Evolutionary conservation across 1,284 basidiomycete genomes (phyloP), one percentile per base, ranked within the genome.

Genomic region (Coniophora puteana): DNA sequence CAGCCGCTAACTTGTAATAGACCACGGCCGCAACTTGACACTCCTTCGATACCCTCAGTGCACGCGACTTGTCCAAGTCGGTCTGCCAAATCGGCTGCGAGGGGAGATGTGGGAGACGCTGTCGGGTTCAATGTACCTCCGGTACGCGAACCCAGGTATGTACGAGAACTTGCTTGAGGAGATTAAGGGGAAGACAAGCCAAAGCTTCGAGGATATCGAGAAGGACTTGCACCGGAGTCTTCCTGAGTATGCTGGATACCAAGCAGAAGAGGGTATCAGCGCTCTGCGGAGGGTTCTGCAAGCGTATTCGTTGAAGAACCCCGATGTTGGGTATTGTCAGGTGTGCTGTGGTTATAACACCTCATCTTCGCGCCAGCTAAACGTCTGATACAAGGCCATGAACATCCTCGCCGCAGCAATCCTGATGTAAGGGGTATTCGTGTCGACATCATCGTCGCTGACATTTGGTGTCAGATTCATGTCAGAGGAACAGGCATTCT

Each of bases 101-200:
- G 96, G 96, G 12, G 96, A 99, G 63, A 87, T 99, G 66, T 99
- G 96, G 96, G 96, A 99, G 65, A 88, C 93, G 1, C 78, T 97
- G 21, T 95, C 93, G 6, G 96, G 96, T 1, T 96, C 94, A 1
- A 74, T 98, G 44, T 94, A 84, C 61, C 80, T 96, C 20, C 91
- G 96, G 8, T 93, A 91, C 54, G 74, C 82, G 33, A 86, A 96
- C 50, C 91, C 89, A 1, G 89, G 93, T 14, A 75, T 81, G 50
- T 99, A 97, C 61, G 72, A 82, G n/a, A 71, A 75, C 4, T 73
- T 98, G 21, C 66, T 97, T 7, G 77, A 81, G 38, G 82, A 91
- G 40, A 86, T 95, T 61, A 74, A 77, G 42, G 93, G 91, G 10
- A 77, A 84, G 45, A 82, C 80, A 17, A 93, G 79, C 39, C 89